These are phyloP conservation scores for Macrocybe gigantea DNA, from an alignment of 768 basidiomycete genomes.

Conservation along the genomic window DNA sequence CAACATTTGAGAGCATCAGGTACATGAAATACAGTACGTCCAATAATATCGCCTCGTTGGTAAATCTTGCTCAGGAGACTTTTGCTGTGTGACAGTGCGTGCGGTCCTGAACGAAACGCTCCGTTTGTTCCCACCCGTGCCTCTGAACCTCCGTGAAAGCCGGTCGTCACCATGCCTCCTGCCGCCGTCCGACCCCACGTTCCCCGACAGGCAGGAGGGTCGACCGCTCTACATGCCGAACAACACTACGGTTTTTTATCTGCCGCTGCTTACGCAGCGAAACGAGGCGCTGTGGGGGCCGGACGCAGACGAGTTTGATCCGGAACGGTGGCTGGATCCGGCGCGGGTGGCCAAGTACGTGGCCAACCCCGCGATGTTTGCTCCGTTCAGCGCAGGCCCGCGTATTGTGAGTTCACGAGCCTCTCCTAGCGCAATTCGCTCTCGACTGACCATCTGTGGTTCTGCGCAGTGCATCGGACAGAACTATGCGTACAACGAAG, in stretches of 20 bases:
- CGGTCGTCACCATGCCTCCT: constrained; percentile 43
- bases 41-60: background rate
- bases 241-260: constrained; percentile 49
- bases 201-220: constrained; percentile 19
- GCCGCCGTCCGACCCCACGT: constrained; percentile 47
- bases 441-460: background rate
- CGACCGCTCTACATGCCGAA: constrained; percentile 55
- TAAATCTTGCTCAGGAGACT: constrained; percentile 3
- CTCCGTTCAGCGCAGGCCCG: constrained; percentile 72
- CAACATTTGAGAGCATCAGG: constrained; percentile 52
- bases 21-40: constrained; percentile 59
- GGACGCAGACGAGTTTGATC: constrained; percentile 74
- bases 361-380: constrained; percentile 62
- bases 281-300: constrained; percentile 65
- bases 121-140: constrained; percentile 75
- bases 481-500: constrained; percentile 74
- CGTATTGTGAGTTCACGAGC: constrained; percentile 33
- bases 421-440: background rate
- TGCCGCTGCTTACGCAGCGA: constrained; percentile 61
- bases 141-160: constrained; percentile 61
- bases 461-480: constrained; percentile 56
- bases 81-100: constrained; percentile 37
- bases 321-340: constrained; percentile 71
- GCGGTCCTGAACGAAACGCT: constrained; percentile 79
- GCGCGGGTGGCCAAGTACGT: constrained; percentile 43